Conservation (phyloP, 139 green algal species). For the Asterochloris erici region DNA sequence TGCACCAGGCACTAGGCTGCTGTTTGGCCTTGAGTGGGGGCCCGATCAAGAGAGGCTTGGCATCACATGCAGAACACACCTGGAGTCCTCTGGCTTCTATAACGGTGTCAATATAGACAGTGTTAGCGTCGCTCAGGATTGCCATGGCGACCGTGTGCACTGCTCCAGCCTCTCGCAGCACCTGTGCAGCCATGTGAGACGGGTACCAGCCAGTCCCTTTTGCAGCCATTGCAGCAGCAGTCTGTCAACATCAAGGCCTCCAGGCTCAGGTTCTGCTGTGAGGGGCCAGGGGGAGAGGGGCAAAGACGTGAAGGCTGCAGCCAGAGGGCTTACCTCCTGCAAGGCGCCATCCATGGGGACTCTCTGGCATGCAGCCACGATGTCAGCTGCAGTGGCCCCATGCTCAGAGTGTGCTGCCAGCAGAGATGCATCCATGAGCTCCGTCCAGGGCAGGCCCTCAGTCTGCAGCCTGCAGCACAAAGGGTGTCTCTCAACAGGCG, state of each 20-base stretch:
- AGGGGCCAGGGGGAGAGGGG: too few relatives aligned
- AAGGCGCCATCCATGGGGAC: neutral
- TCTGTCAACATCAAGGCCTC: too few relatives aligned
- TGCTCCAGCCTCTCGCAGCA: neutral
- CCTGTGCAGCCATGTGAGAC: neutral
- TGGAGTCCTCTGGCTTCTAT: constrained; percentile 18
- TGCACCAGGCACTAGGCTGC: too few relatives aligned
- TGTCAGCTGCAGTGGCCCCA: neutral
- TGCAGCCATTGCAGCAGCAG: too few relatives aligned
- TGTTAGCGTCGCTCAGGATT: constrained; percentile 29
- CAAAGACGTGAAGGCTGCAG: too few relatives aligned
- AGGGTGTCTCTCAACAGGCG: neutral
- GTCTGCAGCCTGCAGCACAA: neutral
- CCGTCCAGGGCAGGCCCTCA: constrained; percentile 22
- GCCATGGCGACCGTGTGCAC: neutral
- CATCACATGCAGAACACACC: neutral
- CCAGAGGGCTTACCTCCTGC: neutral
- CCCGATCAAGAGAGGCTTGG: neutral
- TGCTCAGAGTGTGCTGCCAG: neutral
- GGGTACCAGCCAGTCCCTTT: too few relatives aligned
- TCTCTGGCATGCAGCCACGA: neutral
- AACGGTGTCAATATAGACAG: constrained; percentile 29
- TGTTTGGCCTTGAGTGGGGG: neutral
- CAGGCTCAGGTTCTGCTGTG: too few relatives aligned
- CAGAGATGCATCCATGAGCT: constrained; percentile 31